Percentiles rank a stretch among this genome's conserved stretches.
phyloP scores from a whole-genome alignment of 345 rosid genomes.

The Lepidium didymum region DNA sequence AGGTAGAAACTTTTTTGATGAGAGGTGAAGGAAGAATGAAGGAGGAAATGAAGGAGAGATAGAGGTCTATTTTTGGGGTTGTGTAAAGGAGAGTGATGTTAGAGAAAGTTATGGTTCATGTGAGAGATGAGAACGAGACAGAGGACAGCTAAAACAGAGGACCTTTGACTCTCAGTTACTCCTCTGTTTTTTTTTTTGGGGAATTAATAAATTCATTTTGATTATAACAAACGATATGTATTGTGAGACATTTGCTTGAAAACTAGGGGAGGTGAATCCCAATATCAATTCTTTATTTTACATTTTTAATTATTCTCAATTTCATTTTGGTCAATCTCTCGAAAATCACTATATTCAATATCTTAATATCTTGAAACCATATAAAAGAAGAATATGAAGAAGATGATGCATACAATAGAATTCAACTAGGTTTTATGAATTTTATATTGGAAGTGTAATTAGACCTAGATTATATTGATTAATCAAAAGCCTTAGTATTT shows the following conservation, averaged over 20 bases:
- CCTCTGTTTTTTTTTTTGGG: background rate
- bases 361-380: background rate
- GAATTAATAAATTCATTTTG: background rate
- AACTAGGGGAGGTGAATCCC: slow-evolving; percentile 18
- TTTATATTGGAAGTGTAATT: background rate
- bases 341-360: background rate
- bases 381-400: background rate
- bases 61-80: slow-evolving; percentile 18
- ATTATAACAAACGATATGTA: background rate
- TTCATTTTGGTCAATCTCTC: background rate
- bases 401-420: background rate
- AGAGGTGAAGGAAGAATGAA: slow-evolving; percentile 11
- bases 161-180: slow-evolving; percentile 22
- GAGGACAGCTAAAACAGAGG: slow-evolving; percentile 28
- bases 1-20: background rate
- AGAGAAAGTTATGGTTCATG: slow-evolving; percentile 31
- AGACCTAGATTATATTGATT: background rate
- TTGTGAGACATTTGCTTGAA: slow-evolving; percentile 12
- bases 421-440: background rate
- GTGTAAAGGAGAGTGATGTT: slow-evolving; percentile 31
- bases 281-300: background rate
- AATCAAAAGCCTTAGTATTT: too few species aligned
- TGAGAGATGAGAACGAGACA: slow-evolving; percentile 30
- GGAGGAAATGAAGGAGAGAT: background rate
- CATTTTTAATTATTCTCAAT: background rate